Base-by-base conservation (phyloP, 768 basidiomycete genomes). In the Panellus pusillus region DNA sequence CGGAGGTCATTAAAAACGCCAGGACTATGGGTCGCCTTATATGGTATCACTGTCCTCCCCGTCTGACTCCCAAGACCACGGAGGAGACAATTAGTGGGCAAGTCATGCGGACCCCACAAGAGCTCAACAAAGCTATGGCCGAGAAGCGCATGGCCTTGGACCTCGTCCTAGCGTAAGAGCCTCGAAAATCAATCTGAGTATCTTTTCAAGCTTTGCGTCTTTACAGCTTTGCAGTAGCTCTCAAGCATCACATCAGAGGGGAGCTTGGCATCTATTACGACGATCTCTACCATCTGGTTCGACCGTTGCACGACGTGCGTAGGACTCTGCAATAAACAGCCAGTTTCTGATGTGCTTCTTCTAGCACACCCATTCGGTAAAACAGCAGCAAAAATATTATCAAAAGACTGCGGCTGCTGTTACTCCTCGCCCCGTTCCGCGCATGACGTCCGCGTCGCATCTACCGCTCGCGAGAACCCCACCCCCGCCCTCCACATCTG, bases 191-290 rank as follows among this genome's bases (percentile, higher is more conserved):
- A 24, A 11, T 28, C 24, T 17, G 11, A 27, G 1, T 14, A 4
- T 19, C n/a, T 35, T 5, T 9, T 49, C 3, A 24, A 17, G 11
- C 32, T 31, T 24, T 31, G 19, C 29, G 31, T 9, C 15, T 43
- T 9, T 48, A 19, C 53, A 83, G 83, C 4, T 86, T 81, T 55
- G 68, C 76, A 4, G 72, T 84, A 13, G 74, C 83, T 0, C 56
- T 84, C 12, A 86, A 86, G 62, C 86, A 86, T 63, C 82, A 86
- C 59, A 67, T 86, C 20, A 73, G 84, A 66, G 79, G 81, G 1
- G 84, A 84, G 66, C 66, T 76, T 11, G 82, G 82, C 0, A 81
- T 83, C 28, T 82, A 81, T 55, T 84, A 82, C 57, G 78, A 82
- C 55, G 84, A 86, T 58, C 69, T 87, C 2, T 86, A 83, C 57